Conservation (phyloP, 352 stramenopile genomes). For the Pythium periplocum region DNA sequence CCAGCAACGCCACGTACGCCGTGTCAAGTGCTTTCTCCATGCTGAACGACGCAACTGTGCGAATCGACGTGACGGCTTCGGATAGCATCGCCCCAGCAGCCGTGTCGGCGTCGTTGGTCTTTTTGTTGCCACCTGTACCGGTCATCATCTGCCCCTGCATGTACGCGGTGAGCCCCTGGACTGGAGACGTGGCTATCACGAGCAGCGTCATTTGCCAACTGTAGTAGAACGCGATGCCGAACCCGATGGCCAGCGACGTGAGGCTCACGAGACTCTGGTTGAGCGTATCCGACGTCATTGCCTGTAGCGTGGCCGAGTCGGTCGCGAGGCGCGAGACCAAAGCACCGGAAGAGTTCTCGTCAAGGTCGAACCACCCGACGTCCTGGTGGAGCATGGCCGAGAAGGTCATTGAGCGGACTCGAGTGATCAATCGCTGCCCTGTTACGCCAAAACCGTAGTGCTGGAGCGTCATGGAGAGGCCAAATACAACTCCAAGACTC, state of each 20-base stretch:
- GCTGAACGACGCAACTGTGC: constrained; percentile 30
- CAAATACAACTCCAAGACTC: constrained; percentile 27
- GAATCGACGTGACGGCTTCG: constrained; percentile 40
- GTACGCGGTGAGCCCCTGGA: constrained; percentile 22
- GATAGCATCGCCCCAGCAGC: constrained; percentile 33
- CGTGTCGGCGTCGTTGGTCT: constrained; percentile 46
- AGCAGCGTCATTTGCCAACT: constrained; percentile 21
- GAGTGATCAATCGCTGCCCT: constrained; percentile 37
- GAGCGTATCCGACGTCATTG: constrained; percentile 64
- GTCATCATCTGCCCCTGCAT: constrained; percentile 19
- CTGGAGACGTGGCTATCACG: constrained; percentile 27
- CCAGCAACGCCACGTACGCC: constrained; percentile 49
- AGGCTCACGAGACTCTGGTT: constrained; percentile 45
- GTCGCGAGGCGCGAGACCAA: constrained; percentile 66
- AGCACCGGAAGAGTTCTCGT: constrained; percentile 67
- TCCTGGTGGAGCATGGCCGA: constrained; percentile 69
- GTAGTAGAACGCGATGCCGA: constrained; percentile 41
- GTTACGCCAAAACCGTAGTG: constrained; percentile 17
- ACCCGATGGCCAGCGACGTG: constrained; percentile 36
- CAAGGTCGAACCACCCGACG: constrained; percentile 76
- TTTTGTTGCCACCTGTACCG: constrained; percentile 26
- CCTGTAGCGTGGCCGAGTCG: constrained; percentile 73
- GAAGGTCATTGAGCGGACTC: constrained; percentile 49
- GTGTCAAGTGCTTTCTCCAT: constrained; percentile 17
- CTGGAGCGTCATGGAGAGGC: constrained; percentile 33